phyloP scores from a whole-genome alignment of 2,329 filamentous ascomycete genomes.

The Clonostachys solani region DNA sequence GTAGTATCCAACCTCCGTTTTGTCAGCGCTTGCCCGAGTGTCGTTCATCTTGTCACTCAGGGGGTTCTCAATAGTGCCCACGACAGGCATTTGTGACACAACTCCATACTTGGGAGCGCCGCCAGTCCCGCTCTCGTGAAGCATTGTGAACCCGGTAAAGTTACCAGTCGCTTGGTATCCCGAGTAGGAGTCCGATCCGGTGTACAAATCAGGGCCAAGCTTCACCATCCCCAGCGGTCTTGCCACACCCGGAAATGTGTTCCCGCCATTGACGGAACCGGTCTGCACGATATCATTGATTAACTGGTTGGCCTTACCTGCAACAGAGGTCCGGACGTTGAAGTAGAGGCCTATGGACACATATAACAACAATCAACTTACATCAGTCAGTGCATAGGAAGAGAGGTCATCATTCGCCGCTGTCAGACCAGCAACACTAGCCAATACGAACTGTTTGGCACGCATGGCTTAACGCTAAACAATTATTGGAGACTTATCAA shows the following conservation, averaged over 20 bases:
- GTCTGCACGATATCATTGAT: slow-evolving; percentile 21
- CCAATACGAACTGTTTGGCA: neutral
- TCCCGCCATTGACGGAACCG: slow-evolving; percentile 38
- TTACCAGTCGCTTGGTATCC: slow-evolving; percentile 45
- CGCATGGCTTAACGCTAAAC: neutral
- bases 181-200: slow-evolving; percentile 45
- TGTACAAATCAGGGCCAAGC: slow-evolving; percentile 43
- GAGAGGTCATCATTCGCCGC: slow-evolving; percentile 14
- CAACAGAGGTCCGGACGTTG: too few relatives aligned
- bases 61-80: slow-evolving; percentile 46
- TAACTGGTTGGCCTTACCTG: neutral
- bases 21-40: slow-evolving; percentile 43
- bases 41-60: slow-evolving; percentile 51
- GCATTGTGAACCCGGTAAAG: slow-evolving; percentile 58
- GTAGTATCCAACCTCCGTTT: slow-evolving; percentile 58
- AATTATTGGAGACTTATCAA: too few relatives aligned
- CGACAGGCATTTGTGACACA: slow-evolving; percentile 53
- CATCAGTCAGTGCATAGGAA: slow-evolving; percentile 26
- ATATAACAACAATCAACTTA: slow-evolving; percentile 11
- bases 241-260: slow-evolving; percentile 45
- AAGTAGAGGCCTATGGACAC: too few relatives aligned
- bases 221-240: slow-evolving; percentile 44
- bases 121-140: slow-evolving; percentile 64
- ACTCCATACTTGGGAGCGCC: slow-evolving; percentile 69
- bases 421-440: neutral